Conservation (phyloP, 2,329 filamentous ascomycete genomes). For the Beauveria sp. region DNA sequence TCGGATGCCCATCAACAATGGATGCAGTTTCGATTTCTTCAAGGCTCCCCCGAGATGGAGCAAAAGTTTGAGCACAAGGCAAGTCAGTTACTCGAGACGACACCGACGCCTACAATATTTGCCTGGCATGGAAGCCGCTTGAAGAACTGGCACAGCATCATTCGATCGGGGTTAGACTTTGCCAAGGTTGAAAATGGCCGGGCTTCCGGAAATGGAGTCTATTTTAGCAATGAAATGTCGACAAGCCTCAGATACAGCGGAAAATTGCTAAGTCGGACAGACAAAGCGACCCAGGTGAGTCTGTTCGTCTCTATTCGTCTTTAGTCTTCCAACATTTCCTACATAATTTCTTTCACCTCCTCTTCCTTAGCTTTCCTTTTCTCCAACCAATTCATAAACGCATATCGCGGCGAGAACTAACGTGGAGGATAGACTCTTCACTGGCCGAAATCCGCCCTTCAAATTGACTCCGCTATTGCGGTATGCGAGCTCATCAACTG, state of each 20-base stretch:
- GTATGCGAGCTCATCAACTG: slow-evolving; percentile 82
- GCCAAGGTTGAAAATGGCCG: slow-evolving; percentile 56
- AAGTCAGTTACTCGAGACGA: slow-evolving; percentile 41
- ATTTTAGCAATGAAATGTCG: slow-evolving; percentile 57
- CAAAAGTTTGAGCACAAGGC: slow-evolving; percentile 56
- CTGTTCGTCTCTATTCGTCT: too few relatives aligned
- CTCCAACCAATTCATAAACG: too few relatives aligned
- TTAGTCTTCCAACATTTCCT: too few relatives aligned
- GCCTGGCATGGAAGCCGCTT: slow-evolving; percentile 79
- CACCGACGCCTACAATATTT: slow-evolving; percentile 61
- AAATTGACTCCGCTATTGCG: slow-evolving; percentile 54
- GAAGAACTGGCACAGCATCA: slow-evolving; percentile 82
- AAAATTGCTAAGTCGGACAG: too few relatives aligned
- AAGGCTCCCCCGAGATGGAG: slow-evolving; percentile 85
- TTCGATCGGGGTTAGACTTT: slow-evolving; percentile 75
- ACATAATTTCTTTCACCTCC: too few relatives aligned
- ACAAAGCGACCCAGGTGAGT: too few relatives aligned
- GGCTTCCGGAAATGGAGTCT: slow-evolving; percentile 71
- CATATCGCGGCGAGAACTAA: too few relatives aligned
- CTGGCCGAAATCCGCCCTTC: slow-evolving; percentile 64
- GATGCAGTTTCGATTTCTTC: slow-evolving; percentile 80
- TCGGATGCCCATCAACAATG: slow-evolving; percentile 45
- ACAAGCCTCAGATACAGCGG: slow-evolving; percentile 47
- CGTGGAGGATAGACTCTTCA: background rate
- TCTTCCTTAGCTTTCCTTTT: too few relatives aligned